Conservation (phyloP, 139 green algal species). For the Haematococcus lacustris region DNA sequence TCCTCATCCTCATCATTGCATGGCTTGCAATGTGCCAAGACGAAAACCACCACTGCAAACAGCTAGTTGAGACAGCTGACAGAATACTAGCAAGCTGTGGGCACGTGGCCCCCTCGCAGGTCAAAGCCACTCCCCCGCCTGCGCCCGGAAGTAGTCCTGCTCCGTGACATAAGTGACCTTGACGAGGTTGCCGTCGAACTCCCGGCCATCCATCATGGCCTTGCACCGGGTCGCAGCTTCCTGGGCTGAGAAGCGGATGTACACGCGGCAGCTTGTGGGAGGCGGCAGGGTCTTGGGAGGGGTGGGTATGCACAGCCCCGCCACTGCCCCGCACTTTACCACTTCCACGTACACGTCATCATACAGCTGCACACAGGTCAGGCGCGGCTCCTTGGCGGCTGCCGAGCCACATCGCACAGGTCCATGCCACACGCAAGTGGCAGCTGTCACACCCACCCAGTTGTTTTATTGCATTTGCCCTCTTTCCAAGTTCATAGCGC, state of each 20-base stretch:
- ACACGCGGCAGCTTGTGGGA: conserved; percentile 44
- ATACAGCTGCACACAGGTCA: conserved; percentile 38
- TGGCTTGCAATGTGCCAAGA: too few relatives aligned
- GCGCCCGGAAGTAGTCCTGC: conserved; percentile 51
- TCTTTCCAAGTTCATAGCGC: too few relatives aligned
- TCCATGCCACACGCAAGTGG: too few relatives aligned
- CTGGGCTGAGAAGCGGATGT: conserved; percentile 61
- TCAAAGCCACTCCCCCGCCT: conserved; percentile 65
- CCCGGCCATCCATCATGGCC: conserved; percentile 55
- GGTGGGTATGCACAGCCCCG: conserved; percentile 46
- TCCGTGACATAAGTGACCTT: conserved; percentile 45
- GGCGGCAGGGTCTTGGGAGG: conserved; percentile 36
- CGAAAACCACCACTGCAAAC: too few relatives aligned
- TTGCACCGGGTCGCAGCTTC: conserved; percentile 36
- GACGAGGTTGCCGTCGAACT: conserved; percentile 69
- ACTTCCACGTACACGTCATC: conserved; percentile 68
- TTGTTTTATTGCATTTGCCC: too few relatives aligned
- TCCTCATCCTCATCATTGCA: too few relatives aligned
- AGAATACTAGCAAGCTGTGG: too few relatives aligned
- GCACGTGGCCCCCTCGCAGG: too few relatives aligned
- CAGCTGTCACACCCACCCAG: too few relatives aligned
- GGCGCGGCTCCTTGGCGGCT: too few relatives aligned
- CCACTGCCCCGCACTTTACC: conserved; percentile 48
- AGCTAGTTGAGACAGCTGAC: too few relatives aligned
- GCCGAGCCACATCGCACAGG: too few relatives aligned